A percentile compares a stretch with the other conserved stretches of the same genome.
phyloP scores from a whole-genome alignment of 106 monocot species.

The Xerophyta viscosa region DNA sequence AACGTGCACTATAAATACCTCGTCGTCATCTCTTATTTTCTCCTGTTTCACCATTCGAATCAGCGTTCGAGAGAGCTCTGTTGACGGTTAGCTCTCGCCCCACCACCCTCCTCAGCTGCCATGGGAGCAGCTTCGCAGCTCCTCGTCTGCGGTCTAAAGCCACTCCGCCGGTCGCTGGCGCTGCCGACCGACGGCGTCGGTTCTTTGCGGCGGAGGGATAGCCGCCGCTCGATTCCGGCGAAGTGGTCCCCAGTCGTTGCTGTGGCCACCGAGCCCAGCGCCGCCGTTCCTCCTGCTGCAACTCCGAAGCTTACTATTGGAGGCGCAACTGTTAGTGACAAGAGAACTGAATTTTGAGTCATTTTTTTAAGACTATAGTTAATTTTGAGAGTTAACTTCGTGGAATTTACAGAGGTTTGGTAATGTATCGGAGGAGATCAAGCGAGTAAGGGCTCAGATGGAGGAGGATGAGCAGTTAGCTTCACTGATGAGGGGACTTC shows the following conservation, averaged over 20 bases:
- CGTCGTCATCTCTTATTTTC: no score
- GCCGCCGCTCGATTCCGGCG: conserved; percentile 5
- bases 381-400: not conserved
- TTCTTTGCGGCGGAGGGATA: not conserved
- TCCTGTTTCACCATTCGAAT: no score
- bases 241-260: conserved; percentile 26
- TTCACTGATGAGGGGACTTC: conserved; percentile 77
- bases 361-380: not conserved
- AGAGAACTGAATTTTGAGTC: not conserved
- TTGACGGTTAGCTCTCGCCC: no score
- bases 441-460: conserved; percentile 82
- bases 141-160: conserved; percentile 35
- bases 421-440: conserved; percentile 80
- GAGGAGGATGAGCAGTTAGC: conserved; percentile 96
- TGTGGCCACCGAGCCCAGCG: conserved; percentile 44
- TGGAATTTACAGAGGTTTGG: conserved; percentile 51
- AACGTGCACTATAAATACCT: not conserved
- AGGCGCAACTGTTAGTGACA: conserved; percentile 5
- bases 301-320: conserved; percentile 15
- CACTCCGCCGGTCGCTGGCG: conserved; percentile 15
- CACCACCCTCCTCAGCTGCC: no score
- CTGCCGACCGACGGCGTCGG: not conserved
- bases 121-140: conserved; percentile 50
- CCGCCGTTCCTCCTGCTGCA: conserved; percentile 3
- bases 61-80: no score